phyloP scores from a whole-genome alignment of 176 grass and related monocot genomes.

The Typha latifolia region DNA sequence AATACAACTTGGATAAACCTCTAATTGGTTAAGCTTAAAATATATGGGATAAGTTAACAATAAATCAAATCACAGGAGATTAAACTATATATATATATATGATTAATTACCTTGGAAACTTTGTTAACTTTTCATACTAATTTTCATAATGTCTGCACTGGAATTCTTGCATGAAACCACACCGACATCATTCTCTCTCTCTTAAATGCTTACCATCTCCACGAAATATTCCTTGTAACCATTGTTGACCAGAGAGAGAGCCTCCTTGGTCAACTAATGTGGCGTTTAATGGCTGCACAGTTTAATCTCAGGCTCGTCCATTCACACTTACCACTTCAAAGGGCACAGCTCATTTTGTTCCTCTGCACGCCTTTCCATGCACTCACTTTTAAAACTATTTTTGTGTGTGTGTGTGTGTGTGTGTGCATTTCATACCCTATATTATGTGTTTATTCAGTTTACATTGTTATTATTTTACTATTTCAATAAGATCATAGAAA shows the following conservation, averaged over 20 bases:
- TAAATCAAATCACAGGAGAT: too few relatives aligned
- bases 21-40: too few relatives aligned
- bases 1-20: too few relatives aligned
- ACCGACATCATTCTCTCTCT: neutral
- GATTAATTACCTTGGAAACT: neutral
- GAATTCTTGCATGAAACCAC: constrained; percentile 24
- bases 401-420: too few relatives aligned
- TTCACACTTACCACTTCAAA: constrained; percentile 24
- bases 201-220: neutral
- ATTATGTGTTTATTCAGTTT: too few relatives aligned
- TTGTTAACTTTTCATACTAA: constrained; percentile 11
- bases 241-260: neutral
- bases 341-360: constrained; percentile 21
- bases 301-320: neutral
- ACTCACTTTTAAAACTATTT: neutral
- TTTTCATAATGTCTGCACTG: constrained; percentile 52
- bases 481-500: too few relatives aligned
- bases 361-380: constrained; percentile 26
- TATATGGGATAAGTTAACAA: too few relatives aligned
- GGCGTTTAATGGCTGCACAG: neutral
- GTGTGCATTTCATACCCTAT: too few relatives aligned
- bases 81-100: neutral
- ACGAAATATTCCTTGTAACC: neutral
- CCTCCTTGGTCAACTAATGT: constrained; percentile 24
- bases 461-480: too few relatives aligned